Base-by-base conservation (phyloP, 805 yeast genomes). In the Metschnikowia cerradonensis region DNA sequence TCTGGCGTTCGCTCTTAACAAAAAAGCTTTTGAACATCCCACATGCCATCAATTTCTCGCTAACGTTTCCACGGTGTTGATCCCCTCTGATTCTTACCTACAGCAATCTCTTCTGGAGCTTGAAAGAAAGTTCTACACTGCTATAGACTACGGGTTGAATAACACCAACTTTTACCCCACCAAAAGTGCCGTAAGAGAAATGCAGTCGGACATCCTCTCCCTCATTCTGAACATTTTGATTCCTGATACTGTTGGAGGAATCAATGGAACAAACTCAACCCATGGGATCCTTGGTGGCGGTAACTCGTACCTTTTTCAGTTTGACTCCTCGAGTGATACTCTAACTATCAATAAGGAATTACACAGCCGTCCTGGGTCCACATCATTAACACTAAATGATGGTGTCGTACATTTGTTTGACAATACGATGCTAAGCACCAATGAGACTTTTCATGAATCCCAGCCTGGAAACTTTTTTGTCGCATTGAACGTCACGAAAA, bases 391-490 rank as follows among this genome's bases (percentile, higher is more conserved):
- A 4, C 44, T 64, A 1, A 57, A 72, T 2, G 67, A 73, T 57
- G 76, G 75, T 6, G 60, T 68, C 0, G 45, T 73, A 1, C 76
- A 73, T 52, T 43, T 68, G 1, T 66, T 73, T 48, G 65, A 61
- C 22, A 26, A 50, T 19, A 22, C 32, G 2, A 11, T 23, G 6
- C 14, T n/a, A 20, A 33, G 20, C 11, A 11, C 30, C 14, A 39
- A 34, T 26, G 23, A 15, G 6, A 44, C 47, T 6, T 26, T 6
- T 7, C 20, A 4, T 10, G 13, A 17, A n/a, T 11, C 26, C 13
- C 55, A 52, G 6, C 40, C 57, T 4, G 45, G 38, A 20, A 46
- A 50, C 17, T 68, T 67, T 50, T 67, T 67, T 30, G 33, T 47
- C 3, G 58, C 47, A 2, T 49, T 70, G 45, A 57, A 57, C 5